A percentile compares a stretch with the other conserved stretches of the same genome.
These are phyloP conservation scores for Paecilomyces niveus DNA, from an alignment of 2,329 filamentous ascomycete genomes.

Conservation along the genomic window DNA sequence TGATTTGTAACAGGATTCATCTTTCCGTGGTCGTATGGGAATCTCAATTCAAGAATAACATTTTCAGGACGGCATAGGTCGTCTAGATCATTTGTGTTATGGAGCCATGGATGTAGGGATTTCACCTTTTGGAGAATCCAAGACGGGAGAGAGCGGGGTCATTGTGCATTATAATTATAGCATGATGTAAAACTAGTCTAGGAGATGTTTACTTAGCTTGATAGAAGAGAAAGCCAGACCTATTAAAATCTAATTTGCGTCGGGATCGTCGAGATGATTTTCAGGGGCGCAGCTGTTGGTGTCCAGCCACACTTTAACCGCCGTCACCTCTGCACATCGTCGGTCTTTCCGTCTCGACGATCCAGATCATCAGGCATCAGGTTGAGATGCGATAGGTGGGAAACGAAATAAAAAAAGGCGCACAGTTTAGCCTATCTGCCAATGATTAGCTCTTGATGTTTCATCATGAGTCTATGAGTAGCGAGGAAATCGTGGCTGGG, in stretches of 20 bases:
- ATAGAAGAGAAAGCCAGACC: neutral
- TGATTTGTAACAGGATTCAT: conserved; percentile 10
- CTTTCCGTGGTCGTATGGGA: neutral
- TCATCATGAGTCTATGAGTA: neutral
- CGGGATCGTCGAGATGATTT: neutral
- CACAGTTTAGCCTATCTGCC: conserved; percentile 1
- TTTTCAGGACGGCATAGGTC: conserved; percentile 1
- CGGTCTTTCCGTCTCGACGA: neutral
- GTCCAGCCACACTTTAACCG: neutral
- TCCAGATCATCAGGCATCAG: neutral
- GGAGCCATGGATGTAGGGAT: neutral
- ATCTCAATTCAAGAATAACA: neutral
- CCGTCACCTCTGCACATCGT: neutral
- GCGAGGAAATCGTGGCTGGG: conserved; percentile 1
- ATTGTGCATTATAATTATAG: neutral
- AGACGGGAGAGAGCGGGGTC: neutral
- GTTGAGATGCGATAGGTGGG: neutral
- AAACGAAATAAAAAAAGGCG: neutral
- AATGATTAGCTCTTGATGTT: neutral
- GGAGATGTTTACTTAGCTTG: neutral
- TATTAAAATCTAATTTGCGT: neutral
- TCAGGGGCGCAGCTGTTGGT: neutral
- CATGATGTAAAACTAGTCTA: neutral
- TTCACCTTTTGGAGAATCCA: neutral
- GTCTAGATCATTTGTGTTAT: neutral